Percentiles rank a stretch among this genome's conserved stretches.
phyloP scores from a whole-genome alignment of 2,329 filamentous ascomycete genomes.

The Neurospora sp. region DNA sequence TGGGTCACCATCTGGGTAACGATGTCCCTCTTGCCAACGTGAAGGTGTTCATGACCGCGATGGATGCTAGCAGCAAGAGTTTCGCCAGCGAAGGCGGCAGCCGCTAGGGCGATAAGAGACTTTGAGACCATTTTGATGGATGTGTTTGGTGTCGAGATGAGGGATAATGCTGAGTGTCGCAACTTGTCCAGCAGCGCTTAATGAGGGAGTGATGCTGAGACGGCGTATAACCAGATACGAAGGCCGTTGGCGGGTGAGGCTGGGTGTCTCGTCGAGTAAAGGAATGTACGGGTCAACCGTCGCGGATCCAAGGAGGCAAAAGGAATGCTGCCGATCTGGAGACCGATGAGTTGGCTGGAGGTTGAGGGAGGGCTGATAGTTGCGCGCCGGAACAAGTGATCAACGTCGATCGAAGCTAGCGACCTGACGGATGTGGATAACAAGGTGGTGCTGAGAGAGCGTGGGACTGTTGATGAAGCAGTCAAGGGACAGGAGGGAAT shows the following conservation, averaged over 20 bases:
- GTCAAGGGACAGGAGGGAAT: constrained; percentile 3
- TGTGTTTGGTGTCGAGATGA: not conserved
- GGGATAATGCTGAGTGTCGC: constrained; percentile 2
- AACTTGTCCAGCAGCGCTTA: constrained; percentile 2
- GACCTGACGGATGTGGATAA: constrained; percentile 4
- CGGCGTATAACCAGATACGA: constrained; percentile 10
- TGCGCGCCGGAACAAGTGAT: constrained; percentile 1
- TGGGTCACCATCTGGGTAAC: constrained; percentile 25
- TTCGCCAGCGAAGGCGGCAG: constrained; percentile 33
- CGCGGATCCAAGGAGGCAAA: constrained; percentile 36
- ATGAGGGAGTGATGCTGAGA: constrained; percentile 10
- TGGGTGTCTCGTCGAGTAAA: constrained; percentile 9
- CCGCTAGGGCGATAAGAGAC: constrained; percentile 30
- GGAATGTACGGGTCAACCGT: constrained; percentile 13
- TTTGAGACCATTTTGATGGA: constrained; percentile 32
- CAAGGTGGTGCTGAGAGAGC: not conserved
- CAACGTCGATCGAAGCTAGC: constrained; percentile 15
- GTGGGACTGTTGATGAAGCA: constrained; percentile 2
- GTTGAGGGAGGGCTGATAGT: constrained; percentile 8
- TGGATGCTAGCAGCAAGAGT: constrained; percentile 32
- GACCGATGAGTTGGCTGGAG: constrained; percentile 8
- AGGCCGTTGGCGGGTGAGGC: constrained; percentile 5
- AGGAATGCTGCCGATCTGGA: constrained; percentile 27
- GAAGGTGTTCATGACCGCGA: constrained; percentile 27
- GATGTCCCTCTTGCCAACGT: constrained; percentile 24